Evolutionary conservation across 257 asterid genomes (phyloP), one percentile per base, ranked within the genome.

Genomic region (Orobanche coerulescens): DNA sequence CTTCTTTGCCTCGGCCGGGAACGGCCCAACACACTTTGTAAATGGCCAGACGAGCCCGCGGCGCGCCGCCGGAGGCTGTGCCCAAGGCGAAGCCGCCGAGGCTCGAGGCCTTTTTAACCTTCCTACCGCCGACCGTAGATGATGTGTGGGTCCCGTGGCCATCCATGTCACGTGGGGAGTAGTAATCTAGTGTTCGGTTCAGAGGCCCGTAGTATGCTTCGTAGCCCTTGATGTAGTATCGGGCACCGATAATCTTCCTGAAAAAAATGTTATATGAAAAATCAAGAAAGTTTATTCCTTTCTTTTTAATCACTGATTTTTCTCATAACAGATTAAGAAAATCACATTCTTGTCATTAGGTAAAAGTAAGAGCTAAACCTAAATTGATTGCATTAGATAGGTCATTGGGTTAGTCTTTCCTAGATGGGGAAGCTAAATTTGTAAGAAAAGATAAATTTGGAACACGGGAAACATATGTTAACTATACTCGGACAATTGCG

Each of bases 131-230:
- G 0, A 54, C 82, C 2, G 91, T 88, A 3, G 98, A 92, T 0
- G 96, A 57, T 0, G 98, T 92, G 76, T 92, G 98, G 64, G 88
- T 86, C 55, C 98, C 98, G 58, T 92, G 98, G 4, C 98, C 98
- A 62, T 88, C 98, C 68, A 26, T 79, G 84, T 92, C 98, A 0
- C 98, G 87, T 0, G 96, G 95, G 30, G 98, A 92, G 48, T 8
- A 73, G 65, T 40, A 81, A 59, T 92, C 98, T 6, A 78, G 25
- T 1, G 86, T 76, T 52, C 70, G 64, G 71, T 92, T 86, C 1
- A 88, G 78, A 4, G 84, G 73, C 22, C 98, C 96, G 15, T 81
- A 86, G 76, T 60, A 50, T 14, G 69, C 62, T 64, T 88, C 86
- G 67, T 82, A 86, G 14, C 91, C 96, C 74, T 81, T 86, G 61